A percentile compares a stretch with the other conserved stretches of the same genome.
Conservation (phyloP, 306 rosid genomes). For the Pyrus communis region DNA sequence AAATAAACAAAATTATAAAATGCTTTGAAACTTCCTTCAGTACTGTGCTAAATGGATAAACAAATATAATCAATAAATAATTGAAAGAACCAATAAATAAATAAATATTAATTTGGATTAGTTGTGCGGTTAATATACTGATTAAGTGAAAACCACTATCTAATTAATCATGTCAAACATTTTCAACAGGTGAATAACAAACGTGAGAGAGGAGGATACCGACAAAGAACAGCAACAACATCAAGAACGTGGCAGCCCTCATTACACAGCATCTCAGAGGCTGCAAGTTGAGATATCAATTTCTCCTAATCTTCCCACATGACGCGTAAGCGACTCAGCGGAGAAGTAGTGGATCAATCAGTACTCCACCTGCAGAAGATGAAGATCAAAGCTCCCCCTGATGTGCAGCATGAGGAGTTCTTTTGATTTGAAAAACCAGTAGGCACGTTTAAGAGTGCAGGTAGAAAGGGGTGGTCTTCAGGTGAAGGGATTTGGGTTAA, state of each 20-base stretch:
- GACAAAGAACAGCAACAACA: conserved; percentile 40
- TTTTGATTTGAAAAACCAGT: conserved; percentile 19
- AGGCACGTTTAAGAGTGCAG: conserved; percentile 21
- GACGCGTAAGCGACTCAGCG: conserved; percentile 36
- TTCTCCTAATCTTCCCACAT: conserved; percentile 26
- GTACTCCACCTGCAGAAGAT: conserved; percentile 15
- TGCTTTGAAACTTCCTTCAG: conserved; percentile 2
- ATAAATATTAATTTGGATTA: not conserved
- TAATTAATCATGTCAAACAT: not conserved
- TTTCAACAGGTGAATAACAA: conserved; percentile 41
- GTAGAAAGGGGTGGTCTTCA: not conserved
- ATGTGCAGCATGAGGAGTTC: conserved; percentile 1
- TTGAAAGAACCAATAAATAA: conserved; percentile 1
- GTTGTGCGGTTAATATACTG: not conserved
- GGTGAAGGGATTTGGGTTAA: not conserved
- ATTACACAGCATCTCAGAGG: conserved; percentile 68
- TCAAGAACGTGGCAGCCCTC: conserved; percentile 83
- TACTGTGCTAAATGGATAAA: conserved; percentile 10
- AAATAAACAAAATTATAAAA: not conserved
- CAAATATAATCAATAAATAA: not conserved
- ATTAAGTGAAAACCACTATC: not conserved
- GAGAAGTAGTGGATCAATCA: conserved; percentile 6
- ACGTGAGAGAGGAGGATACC: conserved; percentile 41
- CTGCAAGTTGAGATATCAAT: conserved; percentile 38
- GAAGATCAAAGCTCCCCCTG: conserved; percentile 12